phyloP scores from a whole-genome alignment of 2,329 filamentous ascomycete genomes.

The Stylonectria norvegica region DNA sequence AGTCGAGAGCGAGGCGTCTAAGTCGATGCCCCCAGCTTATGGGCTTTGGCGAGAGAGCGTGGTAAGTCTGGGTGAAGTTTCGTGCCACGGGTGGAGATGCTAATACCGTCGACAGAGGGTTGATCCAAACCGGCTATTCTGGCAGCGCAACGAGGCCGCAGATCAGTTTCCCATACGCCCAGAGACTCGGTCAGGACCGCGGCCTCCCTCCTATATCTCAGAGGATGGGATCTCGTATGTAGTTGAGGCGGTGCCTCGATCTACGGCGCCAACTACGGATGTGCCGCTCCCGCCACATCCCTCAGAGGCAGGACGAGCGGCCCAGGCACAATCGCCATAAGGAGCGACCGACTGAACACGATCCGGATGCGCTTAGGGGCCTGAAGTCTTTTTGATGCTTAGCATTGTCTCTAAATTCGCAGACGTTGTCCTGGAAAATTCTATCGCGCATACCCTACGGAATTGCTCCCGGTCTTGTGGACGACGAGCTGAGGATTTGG shows the following conservation, averaged over 20 bases:
- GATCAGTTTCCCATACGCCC: slow-evolving; percentile 19
- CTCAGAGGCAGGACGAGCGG: slow-evolving; percentile 39
- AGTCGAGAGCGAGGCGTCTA: slow-evolving; percentile 51
- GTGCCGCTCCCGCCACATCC: slow-evolving; percentile 47
- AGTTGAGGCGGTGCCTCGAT: slow-evolving; percentile 62
- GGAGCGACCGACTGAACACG: too few relatives aligned
- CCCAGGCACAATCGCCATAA: slow-evolving; percentile 18
- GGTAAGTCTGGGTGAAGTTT: slow-evolving; percentile 57
- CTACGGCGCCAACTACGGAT: slow-evolving; percentile 47
- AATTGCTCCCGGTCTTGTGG: too few relatives aligned
- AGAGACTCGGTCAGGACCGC: slow-evolving; percentile 31
- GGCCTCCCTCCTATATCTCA: slow-evolving; percentile 73
- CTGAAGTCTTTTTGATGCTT: too few relatives aligned
- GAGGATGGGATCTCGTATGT: slow-evolving; percentile 74
- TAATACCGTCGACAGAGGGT: slow-evolving; percentile 53
- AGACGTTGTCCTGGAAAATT: too few relatives aligned
- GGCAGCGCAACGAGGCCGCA: slow-evolving; percentile 61
- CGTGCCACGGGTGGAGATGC: not conserved
- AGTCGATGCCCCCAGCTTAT: slow-evolving; percentile 74
- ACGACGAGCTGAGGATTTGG: too few relatives aligned
- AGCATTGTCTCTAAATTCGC: too few relatives aligned
- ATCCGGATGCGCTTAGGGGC: too few relatives aligned
- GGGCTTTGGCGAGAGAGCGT: slow-evolving; percentile 81
- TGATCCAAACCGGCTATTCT: slow-evolving; percentile 77
- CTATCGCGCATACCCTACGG: too few relatives aligned